phyloP scores from a whole-genome alignment of 768 basidiomycete species.

The Albatrellus ellisii region DNA sequence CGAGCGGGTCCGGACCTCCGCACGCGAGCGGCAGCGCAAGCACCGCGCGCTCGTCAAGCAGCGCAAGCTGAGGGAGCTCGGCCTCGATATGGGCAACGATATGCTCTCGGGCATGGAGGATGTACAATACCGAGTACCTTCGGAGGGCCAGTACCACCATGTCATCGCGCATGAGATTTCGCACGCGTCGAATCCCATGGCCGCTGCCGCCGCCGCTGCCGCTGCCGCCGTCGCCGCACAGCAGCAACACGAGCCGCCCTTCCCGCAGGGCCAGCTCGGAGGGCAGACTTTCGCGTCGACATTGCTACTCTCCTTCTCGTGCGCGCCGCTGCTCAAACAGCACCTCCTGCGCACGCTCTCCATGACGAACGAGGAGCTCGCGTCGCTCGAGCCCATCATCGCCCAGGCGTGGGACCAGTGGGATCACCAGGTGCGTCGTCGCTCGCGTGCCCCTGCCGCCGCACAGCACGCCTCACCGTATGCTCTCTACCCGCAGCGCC shows the following conservation, averaged over 20 bases:
- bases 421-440: slow-evolving; percentile 57
- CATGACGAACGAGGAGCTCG: slow-evolving; percentile 71
- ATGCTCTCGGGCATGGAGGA: slow-evolving; percentile 48
- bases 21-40: slow-evolving; percentile 72
- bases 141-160: slow-evolving; percentile 24
- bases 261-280: slow-evolving; percentile 42
- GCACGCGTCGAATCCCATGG: slow-evolving; percentile 20
- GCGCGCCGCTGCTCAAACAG: slow-evolving; percentile 58
- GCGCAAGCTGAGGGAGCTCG: slow-evolving; percentile 71
- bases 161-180: slow-evolving; percentile 21
- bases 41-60: slow-evolving; percentile 71
- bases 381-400: slow-evolving; percentile 64
- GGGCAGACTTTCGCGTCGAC: slow-evolving; percentile 77
- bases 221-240: slow-evolving; percentile 1
- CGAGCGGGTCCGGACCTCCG: slow-evolving; percentile 63
- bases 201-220: neutral
- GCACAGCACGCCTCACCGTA: neutral
- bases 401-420: slow-evolving; percentile 82
- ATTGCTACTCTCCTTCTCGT: slow-evolving; percentile 63
- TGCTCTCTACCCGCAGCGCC: slow-evolving; percentile 22
- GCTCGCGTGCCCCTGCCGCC: slow-evolving; percentile 4
- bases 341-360: slow-evolving; percentile 59
- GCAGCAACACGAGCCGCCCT: slow-evolving; percentile 42
- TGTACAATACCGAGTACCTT: slow-evolving; percentile 44
- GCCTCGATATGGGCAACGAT: slow-evolving; percentile 70